phyloP scores from a whole-genome alignment of 2,329 filamentous ascomycete species.

The Hymenoscyphus albidus region DNA sequence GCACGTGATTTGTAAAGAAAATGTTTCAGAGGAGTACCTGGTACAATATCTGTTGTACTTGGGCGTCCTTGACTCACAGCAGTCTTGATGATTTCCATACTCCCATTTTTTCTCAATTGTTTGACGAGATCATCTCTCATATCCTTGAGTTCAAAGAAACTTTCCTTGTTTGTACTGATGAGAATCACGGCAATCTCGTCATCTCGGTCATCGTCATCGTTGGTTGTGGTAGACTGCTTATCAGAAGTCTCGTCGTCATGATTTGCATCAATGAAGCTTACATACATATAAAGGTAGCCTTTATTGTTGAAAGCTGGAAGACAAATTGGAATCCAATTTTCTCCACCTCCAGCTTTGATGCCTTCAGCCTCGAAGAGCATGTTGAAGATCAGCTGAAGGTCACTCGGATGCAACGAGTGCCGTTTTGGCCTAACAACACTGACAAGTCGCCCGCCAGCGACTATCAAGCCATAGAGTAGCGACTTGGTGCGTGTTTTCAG shows the following conservation, averaged over 20 bases:
- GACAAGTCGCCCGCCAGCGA: constrained; percentile 87
- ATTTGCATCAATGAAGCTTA: constrained; percentile 76
- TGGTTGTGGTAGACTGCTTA: constrained; percentile 60
- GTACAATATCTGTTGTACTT: constrained; percentile 68
- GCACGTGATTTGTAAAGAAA: constrained; percentile 93
- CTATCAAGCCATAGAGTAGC: constrained; percentile 87
- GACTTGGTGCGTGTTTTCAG: constrained; percentile 73
- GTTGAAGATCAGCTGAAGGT: constrained; percentile 95
- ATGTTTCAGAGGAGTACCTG: constrained; percentile 77
- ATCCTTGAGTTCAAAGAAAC: constrained; percentile 82
- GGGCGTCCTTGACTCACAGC: constrained; percentile 71
- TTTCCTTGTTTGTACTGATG: constrained; percentile 88
- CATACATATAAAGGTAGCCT: constrained; percentile 98
- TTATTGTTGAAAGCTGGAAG: constrained; percentile 95
- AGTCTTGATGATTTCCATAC: constrained; percentile 67
- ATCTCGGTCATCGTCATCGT: constrained; percentile 61
- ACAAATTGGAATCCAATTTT: constrained; percentile 96
- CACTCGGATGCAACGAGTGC: constrained; percentile 91
- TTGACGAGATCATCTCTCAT: constrained; percentile 61
- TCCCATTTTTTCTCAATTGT: constrained; percentile 72
- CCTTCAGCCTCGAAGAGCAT: constrained; percentile 97
- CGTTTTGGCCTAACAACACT: constrained; percentile 92
- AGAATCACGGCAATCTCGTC: constrained; percentile 88
- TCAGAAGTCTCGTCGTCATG: constrained; percentile 37
- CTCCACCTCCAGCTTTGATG: constrained; percentile 86